These are phyloP conservation scores for Lentithecium fluviatile DNA, from an alignment of 495 filamentous ascomycete species.

Conservation along the genomic window DNA sequence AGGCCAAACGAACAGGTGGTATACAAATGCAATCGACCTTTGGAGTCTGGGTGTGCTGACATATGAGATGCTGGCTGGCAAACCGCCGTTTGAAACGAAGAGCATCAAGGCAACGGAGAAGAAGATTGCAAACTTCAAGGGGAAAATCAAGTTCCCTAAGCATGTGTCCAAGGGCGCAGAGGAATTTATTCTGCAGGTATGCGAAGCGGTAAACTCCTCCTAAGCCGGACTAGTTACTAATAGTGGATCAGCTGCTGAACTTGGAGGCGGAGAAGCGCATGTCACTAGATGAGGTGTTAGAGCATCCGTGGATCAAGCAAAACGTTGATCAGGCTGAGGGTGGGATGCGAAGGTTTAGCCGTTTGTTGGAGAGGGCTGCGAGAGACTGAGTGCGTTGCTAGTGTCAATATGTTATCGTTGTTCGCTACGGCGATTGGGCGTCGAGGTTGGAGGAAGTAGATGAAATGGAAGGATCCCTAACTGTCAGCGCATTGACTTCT, in stretches of 20 bases:
- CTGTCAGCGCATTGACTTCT: too few species aligned
- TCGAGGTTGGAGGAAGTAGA: too few species aligned
- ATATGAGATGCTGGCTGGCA: slow-evolving; percentile 25
- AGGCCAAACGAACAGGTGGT: slow-evolving; percentile 8
- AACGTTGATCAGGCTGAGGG: not conserved
- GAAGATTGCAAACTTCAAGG: slow-evolving; percentile 19
- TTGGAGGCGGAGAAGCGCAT: slow-evolving; percentile 18
- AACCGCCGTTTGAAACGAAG: slow-evolving; percentile 27
- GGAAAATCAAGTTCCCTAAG: slow-evolving; percentile 12
- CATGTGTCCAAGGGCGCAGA: slow-evolving; percentile 13
- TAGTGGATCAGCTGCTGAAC: slow-evolving; percentile 9
- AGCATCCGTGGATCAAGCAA: slow-evolving; percentile 20
- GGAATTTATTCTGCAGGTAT: slow-evolving; percentile 23
- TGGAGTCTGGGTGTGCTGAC: slow-evolving; percentile 30
- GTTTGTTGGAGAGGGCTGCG: too few species aligned
- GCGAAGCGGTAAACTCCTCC: not conserved
- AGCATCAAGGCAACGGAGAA: slow-evolving; percentile 14
- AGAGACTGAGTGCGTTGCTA: too few species aligned
- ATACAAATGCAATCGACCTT: slow-evolving; percentile 22
- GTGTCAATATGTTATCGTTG: too few species aligned
- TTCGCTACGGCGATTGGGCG: too few species aligned
- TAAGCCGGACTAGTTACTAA: not conserved
- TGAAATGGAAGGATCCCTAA: too few species aligned
- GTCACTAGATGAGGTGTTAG: slow-evolving; percentile 16
- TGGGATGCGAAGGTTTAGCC: too few species aligned